Conservation (phyloP, 805 yeast genomes). For the Cyberlindnera japonica region DNA sequence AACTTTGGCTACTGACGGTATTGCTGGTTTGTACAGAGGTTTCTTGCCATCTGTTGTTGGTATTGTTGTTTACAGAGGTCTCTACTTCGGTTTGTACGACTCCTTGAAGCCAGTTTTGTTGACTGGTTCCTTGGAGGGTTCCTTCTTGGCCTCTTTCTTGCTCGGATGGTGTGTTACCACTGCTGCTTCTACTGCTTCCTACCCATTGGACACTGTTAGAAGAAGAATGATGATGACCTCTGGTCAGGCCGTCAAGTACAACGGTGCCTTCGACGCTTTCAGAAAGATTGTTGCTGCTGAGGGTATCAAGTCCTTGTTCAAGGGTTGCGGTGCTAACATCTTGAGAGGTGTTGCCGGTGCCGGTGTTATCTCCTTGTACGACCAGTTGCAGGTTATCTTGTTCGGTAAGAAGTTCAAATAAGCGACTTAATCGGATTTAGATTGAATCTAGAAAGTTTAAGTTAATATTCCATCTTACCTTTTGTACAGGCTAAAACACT, state of each 20-base stretch:
- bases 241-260: constrained; percentile 96
- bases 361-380: constrained; percentile 97
- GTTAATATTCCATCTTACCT: constrained; percentile 16
- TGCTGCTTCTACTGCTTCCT: constrained; percentile 97
- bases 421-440: constrained; percentile 13
- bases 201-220: constrained; percentile 98
- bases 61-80: constrained; percentile 98
- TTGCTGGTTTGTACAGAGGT: constrained; percentile 99
- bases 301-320: constrained; percentile 91
- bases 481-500: constrained; percentile 11
- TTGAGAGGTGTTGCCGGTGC: constrained; percentile 99
- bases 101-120: constrained; percentile 92
- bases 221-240: constrained; percentile 99
- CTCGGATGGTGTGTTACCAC: constrained; percentile 98
- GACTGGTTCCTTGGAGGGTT: constrained; percentile 92
- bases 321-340: constrained; percentile 99
- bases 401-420: constrained; percentile 93
- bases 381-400: constrained; percentile 90
- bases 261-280: constrained; percentile 94
- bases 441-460: constrained; percentile 58
- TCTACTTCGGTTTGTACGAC: constrained; percentile 97
- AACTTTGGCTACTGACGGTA: constrained; percentile 93
- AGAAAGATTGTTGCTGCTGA: constrained; percentile 90
- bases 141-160: constrained; percentile 91
- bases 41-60: constrained; percentile 98